Evolutionary conservation across 2,329 filamentous ascomycete species (phyloP).

Genomic region (Phaeosphaeria sp.): DNA sequence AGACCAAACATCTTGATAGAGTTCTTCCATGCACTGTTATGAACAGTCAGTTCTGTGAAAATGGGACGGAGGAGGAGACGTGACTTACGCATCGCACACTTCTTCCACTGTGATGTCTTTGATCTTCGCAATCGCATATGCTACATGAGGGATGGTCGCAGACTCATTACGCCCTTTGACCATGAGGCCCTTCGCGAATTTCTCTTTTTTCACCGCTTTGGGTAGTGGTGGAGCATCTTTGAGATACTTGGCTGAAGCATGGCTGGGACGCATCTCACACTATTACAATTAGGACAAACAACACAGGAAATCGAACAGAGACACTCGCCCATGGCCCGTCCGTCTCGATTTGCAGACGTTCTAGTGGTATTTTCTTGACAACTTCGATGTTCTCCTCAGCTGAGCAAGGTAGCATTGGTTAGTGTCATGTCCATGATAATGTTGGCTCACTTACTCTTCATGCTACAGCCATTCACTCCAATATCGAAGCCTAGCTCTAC

Average conservation of each 20-base stretch:
- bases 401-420: conserved; percentile 2
- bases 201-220: conserved; percentile 94
- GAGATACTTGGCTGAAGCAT: conserved; percentile 80
- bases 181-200: conserved; percentile 85
- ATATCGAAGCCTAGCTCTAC: conserved; percentile 84
- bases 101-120: conserved; percentile 81
- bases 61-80: neutral
- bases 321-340: conserved; percentile 82
- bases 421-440: neutral
- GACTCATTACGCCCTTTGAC: conserved; percentile 96
- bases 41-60: neutral
- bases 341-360: conserved; percentile 89
- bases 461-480: conserved; percentile 94
- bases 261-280: conserved; percentile 91
- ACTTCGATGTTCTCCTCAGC: conserved; percentile 77
- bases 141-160: conserved; percentile 83
- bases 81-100: conserved; percentile 76
- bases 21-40: conserved; percentile 45
- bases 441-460: conserved; percentile 68
- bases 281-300: conserved; percentile 18
- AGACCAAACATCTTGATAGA: conserved; percentile 50
- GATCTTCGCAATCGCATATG: conserved; percentile 84
- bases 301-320: no score
- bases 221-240: conserved; percentile 73
- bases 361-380: conserved; percentile 77